Base-by-base conservation (phyloP, 2,329 filamentous ascomycete genomes). In the Dactylellina parvicollis region DNA sequence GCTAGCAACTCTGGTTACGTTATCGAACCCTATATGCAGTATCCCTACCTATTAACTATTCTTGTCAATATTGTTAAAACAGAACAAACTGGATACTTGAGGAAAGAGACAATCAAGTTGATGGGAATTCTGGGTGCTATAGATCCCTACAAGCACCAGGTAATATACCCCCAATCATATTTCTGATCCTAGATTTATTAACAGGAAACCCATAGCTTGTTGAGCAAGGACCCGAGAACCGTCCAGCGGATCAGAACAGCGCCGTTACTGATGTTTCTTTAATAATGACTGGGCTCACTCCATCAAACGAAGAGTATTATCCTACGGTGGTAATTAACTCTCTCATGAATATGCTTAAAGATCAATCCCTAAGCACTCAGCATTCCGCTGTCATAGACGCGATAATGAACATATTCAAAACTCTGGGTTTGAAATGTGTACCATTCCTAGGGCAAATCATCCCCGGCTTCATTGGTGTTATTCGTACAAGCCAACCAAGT, bases 331-430 rank as follows among this genome's bases (percentile, higher is more conserved):
- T 97, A 49, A 97, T 99, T 79, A 96, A 96, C 78, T 96, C 95
- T 1, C 85, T 99, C 9, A 88, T 99, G 78, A 90, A 92, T 65
- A 93, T 99, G 76, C 83, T 99, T 34, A 96, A 94, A 78, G 95
- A 99, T 77, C 88, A 89, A 24, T 98, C 95, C 0, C 84, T 99
- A 3, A 87, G 90, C 10, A 91, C 96, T 78, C 94, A 96, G 78
- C 96, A 99, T 78, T 94, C 92, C 2, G 88, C 90, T 9, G 94
- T 98, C 12, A 95, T 99, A 56, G 95, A 98, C 80, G 95, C 95
- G 3, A 96, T 99, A 77, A 98, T 99, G 89, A 96, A 92, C 77
- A 99, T 99, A 70, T 99, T 99, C 82, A 91, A 95, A 77, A 99
- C 96, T 0, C 86, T 99, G 73, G 95, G 95, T 1, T 83, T 99